A percentile compares a stretch with the other conserved stretches of the same genome.
Evolutionary conservation across 177 flowering plant genomes (phyloP).

Genomic region (Vitis hybrid): DNA sequence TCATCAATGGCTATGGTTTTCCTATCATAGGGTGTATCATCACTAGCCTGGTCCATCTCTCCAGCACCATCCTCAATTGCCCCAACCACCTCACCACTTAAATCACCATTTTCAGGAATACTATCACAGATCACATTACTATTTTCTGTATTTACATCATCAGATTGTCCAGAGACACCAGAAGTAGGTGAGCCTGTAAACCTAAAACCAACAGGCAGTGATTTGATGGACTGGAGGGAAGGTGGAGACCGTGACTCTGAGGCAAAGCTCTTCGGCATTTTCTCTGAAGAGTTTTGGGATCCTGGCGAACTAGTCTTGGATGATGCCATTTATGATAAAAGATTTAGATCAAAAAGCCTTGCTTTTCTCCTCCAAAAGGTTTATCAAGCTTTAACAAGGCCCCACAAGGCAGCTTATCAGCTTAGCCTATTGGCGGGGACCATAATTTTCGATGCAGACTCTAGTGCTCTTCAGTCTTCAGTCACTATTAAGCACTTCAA

Average conservation of each 20-base stretch:
- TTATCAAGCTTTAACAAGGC: conserved; percentile 25
- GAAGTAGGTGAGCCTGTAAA: conserved; percentile 31
- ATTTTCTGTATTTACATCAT: conserved; percentile 3
- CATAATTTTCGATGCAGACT: conserved; percentile 21
- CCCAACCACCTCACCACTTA: conserved; percentile 10
- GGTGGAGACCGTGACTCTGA: conserved; percentile 27
- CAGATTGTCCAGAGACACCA: conserved; percentile 8
- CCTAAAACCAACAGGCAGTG: conserved; percentile 58
- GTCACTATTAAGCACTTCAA: conserved; percentile 18
- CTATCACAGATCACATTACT: conserved; percentile 7
- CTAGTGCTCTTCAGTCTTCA: conserved; percentile 15
- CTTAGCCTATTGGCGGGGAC: conserved; percentile 32
- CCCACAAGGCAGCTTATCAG: conserved; percentile 27
- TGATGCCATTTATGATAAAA: conserved; percentile 14
- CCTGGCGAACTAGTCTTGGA: conserved; percentile 8
- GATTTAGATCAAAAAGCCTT: conserved; percentile 11
- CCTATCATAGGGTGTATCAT: conserved; percentile 68
- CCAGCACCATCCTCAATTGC: conserved; percentile 18
- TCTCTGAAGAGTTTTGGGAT: conserved; percentile 13
- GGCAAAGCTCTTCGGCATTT: conserved; percentile 24
- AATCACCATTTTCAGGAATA: conserved; percentile 29
- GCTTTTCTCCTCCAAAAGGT: conserved; percentile 12
- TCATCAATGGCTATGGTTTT: conserved; percentile 33
- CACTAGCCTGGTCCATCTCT: conserved; percentile 33
- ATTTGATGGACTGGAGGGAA: conserved; percentile 46